Evolutionary conservation across 129 eudicot species (phyloP).

Genomic region (Heracleum sosnowskyi): DNA sequence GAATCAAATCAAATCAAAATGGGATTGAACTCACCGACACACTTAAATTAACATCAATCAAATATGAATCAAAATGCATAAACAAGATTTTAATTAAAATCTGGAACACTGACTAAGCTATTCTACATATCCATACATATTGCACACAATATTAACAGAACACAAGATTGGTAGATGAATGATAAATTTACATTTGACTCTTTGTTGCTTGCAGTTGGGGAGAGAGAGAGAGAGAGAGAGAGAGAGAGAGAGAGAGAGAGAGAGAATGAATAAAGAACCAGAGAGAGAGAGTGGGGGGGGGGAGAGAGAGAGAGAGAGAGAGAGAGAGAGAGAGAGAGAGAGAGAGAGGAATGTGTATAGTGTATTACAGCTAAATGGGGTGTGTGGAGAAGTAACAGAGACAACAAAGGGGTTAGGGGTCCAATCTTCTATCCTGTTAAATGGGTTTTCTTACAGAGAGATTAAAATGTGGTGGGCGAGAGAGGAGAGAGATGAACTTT

Average conservation of each 20-base stretch:
- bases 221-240: background rate
- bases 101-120: background rate
- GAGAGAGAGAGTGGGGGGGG: no score
- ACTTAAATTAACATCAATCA: background rate
- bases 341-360: background rate
- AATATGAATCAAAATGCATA: slow-evolving; percentile 1
- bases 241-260: background rate
- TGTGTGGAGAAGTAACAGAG: background rate
- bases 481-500: background rate
- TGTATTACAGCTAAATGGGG: background rate
- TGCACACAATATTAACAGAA: no score
- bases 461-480: background rate
- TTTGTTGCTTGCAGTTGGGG: background rate
- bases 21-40: slow-evolving; percentile 15
- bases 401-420: background rate
- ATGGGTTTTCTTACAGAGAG: background rate
- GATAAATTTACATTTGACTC: background rate
- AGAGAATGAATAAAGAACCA: background rate
- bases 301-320: no score
- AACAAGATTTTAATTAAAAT: background rate
- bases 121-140: background rate
- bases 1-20: background rate
- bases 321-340: no score
- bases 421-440: background rate
- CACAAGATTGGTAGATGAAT: background rate